Base-by-base conservation (phyloP, 2,329 filamentous ascomycete genomes). In the Calonectria multiphialidica region DNA sequence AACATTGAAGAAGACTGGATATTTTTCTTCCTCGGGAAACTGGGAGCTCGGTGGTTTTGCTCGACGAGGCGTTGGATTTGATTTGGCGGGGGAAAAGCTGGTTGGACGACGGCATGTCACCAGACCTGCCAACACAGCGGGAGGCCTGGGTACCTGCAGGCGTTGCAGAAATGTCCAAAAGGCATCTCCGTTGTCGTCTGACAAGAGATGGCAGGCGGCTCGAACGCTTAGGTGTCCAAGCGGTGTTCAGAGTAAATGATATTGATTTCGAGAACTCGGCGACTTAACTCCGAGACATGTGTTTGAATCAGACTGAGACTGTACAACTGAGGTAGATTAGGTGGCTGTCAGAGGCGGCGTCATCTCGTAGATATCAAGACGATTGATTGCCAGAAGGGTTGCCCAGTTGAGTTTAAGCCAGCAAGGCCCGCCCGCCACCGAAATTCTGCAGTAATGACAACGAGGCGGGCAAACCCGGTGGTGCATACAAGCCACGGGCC, bases 401-500 rank as follows among this genome's bases (percentile, higher is more conserved):
- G 33, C 45, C 62, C 44, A 40, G 30, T 65, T 40, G 30, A 49
- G 45, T 40, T 66, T 55, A 55, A 28, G 28, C 28, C 47, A 30
- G 18, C 53, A 10, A 59, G 23, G 45, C 35, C 44, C 28, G 21
- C n/a, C n/a, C 37, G 35, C 35, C 63, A 55, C 63, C n/a, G 18
- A 42, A 33, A 44, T 55, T 62, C 37, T 50, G 63, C 47, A 66
- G 44, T 13, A 33, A 44, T 57, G 47, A 33, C 63, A 66, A 44
- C 61, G 40, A 13, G 47, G 47, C 63, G 63, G 45, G 44, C 44
- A 47, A 23, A 35, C 42, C 42, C 59, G 37, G 59, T 63, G 53
- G 37, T 63, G 59, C 59, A 63, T n/a, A 63, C 59, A 63, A 47
- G 59, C 59, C 59, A 47, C 37, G 40, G 42, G 59, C 59, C 59